phyloP scores from a whole-genome alignment of 495 filamentous ascomycete species.

The Podospora australis region DNA sequence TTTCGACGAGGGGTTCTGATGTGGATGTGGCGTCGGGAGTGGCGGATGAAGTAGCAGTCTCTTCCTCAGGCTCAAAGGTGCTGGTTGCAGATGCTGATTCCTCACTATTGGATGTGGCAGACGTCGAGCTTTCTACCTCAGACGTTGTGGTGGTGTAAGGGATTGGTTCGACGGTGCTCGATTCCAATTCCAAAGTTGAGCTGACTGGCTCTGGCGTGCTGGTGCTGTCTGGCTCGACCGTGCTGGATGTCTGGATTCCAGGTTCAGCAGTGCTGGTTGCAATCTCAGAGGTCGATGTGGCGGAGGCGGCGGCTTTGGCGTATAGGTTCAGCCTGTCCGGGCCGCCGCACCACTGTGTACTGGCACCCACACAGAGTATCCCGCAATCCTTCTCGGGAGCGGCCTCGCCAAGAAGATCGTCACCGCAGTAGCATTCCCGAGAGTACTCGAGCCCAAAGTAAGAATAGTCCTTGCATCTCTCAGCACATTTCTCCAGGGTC shows the following conservation, averaged over 20 bases:
- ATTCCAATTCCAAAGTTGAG: too few relatives aligned
- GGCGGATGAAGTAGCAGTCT: not conserved
- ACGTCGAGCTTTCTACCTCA: too few relatives aligned
- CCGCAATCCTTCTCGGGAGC: slow-evolving; percentile 5
- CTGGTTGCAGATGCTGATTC: not conserved
- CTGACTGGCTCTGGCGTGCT: too few relatives aligned
- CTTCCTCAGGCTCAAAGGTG: not conserved
- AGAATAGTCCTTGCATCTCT: slow-evolving; percentile 15
- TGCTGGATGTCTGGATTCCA: not conserved
- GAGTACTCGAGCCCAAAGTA: slow-evolving; percentile 11
- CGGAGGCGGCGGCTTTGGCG: not conserved
- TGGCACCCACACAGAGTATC: slow-evolving; percentile 5
- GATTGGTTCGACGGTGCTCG: too few relatives aligned
- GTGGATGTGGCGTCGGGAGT: not conserved
- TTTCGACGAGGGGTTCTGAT: not conserved
- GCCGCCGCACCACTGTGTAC: slow-evolving; percentile 3
- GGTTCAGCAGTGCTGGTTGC: not conserved
- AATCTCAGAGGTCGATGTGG: not conserved
- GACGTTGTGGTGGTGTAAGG: too few relatives aligned
- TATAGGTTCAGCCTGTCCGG: slow-evolving; percentile 7
- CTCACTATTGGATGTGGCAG: too few relatives aligned
- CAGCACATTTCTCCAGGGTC: slow-evolving; percentile 28
- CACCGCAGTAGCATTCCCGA: slow-evolving; percentile 13
- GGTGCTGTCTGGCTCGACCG: not conserved
- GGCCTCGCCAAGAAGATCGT: not conserved